Evolutionary conservation across 305 asterid species (phyloP), one percentile per base, ranked within the genome.

Genomic region (Lippia alba): DNA sequence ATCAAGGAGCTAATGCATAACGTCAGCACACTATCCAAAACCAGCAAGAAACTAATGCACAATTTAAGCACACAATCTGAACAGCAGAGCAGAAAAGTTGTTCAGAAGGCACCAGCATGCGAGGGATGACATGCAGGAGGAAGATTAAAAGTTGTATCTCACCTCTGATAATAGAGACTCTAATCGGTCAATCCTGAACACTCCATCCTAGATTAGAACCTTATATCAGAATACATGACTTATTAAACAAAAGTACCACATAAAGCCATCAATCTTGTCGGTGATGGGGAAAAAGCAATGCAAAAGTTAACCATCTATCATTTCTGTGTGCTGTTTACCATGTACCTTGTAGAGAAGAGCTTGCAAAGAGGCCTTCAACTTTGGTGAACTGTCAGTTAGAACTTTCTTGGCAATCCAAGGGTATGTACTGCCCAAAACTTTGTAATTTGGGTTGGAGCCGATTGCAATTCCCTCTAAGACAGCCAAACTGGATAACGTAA

Each of bases 401-500:
- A 94, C 97, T 80, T 94, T 94, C 71, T 89, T 85, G 56, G 99
- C 99, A 70, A 94, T 94, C 97, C 97, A 94, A 70, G 99, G 99
- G 74, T 94, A 94, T n/a, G 99, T 91, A 78, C 91, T 94, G 74
- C 99, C 97, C 85, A 94, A 80, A 79, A 94, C 99, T 85, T 94
- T 94, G 86, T 94, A 94, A 75, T 81, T 72, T 59, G 91, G 97
- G 64, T 94, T 81, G 66, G 70, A 79, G 85, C 87, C 79, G 71
- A 94, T 80, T 65, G 97, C 99, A 73, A 94, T 91, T 58, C 99
- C 97, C 82, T 94, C 99, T 82, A 91, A 79, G 76, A 94, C 97
- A 61, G 99, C 99, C 12, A 94, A 91, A 81, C 99, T 94, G 86
- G 55, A 77, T 72, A 72, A 74, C 76, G 80, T 57, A 86, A 72